Conservation (phyloP, 1,139 yeast genomes). For the Zygosaccharomyces pseudobailii region DNA sequence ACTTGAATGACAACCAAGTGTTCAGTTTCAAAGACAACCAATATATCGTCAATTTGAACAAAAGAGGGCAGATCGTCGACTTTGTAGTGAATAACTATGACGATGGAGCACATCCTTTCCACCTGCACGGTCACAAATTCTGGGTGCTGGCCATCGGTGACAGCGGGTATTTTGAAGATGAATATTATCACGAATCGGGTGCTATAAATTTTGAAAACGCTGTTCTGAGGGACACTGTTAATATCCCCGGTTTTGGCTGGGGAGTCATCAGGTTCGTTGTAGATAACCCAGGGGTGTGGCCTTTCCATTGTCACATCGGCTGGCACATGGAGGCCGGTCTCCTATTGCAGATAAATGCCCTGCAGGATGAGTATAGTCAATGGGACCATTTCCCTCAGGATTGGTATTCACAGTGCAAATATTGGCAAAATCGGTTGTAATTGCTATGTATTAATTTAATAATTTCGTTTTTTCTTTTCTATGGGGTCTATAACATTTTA, state of each 20-base stretch:
- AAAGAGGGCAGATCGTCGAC: conserved; percentile 56
- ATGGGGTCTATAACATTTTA: neutral
- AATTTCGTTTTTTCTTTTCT: neutral
- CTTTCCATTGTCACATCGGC: conserved; percentile 73
- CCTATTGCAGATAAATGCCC: conserved; percentile 22
- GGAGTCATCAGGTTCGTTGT: conserved; percentile 54
- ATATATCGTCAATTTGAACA: conserved; percentile 48
- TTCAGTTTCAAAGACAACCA: conserved; percentile 43
- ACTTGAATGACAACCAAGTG: conserved; percentile 10
- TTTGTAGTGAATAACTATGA: conserved; percentile 66
- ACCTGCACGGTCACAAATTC: conserved; percentile 77
- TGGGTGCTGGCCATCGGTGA: conserved; percentile 58
- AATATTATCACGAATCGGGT: conserved; percentile 38
- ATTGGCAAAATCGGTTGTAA: conserved; percentile 9
- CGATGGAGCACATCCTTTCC: conserved; percentile 85
- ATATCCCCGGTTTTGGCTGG: conserved; percentile 56
- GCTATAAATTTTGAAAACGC: conserved; percentile 47
- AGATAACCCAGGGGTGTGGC: conserved; percentile 76
- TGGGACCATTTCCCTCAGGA: conserved; percentile 20
- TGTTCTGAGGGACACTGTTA: conserved; percentile 56
- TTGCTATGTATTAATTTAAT: neutral
- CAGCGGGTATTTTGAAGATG: conserved; percentile 40
- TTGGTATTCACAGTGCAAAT: conserved; percentile 15
- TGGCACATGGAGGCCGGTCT: conserved; percentile 49
- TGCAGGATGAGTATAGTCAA: conserved; percentile 20